A percentile compares a stretch with the other conserved stretches of the same genome.
Evolutionary conservation across 2,329 filamentous ascomycete species (phyloP).

Genomic region (Aspergillus sp.): DNA sequence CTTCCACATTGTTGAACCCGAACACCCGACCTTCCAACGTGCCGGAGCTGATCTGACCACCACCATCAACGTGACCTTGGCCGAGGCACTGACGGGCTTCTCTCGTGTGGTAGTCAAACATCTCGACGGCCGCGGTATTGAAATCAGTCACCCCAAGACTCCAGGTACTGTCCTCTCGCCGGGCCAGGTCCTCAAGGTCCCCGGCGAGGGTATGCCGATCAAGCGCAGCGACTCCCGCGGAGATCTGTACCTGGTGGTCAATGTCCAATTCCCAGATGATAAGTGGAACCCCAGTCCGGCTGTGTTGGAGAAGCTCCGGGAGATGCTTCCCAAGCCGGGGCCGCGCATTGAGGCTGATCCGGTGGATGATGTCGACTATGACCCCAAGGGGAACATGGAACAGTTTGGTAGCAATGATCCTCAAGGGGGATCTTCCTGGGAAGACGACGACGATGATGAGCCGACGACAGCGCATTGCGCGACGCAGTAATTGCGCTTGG

Average conservation of each 20-base stretch:
- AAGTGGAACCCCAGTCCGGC: conserved; percentile 72
- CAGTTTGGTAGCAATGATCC: conserved; percentile 48
- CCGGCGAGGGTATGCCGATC: conserved; percentile 88
- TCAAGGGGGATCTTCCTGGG: conserved; percentile 40
- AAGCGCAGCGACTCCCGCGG: conserved; percentile 80
- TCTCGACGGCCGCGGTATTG: conserved; percentile 85
- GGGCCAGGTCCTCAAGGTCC: conserved; percentile 75
- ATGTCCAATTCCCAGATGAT: conserved; percentile 82
- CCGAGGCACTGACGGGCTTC: conserved; percentile 82
- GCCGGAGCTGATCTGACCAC: conserved; percentile 79
- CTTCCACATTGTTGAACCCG: conserved; percentile 75
- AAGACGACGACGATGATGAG: conserved; percentile 43
- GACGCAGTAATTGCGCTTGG: conserved; percentile 36
- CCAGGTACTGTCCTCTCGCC: conserved; percentile 77
- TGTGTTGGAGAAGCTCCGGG: conserved; percentile 62
- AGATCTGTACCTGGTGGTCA: conserved; percentile 78
- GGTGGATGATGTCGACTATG: conserved; percentile 80
- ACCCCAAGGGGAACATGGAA: conserved; percentile 75
- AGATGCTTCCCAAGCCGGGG: conserved; percentile 63
- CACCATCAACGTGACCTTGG: conserved; percentile 70
- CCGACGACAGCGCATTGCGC: conserved; percentile 43
- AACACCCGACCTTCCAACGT: conserved; percentile 74
- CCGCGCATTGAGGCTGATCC: conserved; percentile 61
- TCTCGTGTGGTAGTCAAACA: conserved; percentile 85
- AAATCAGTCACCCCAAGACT: conserved; percentile 66